Base-by-base conservation (phyloP, 805 yeast species). In the Candida andamanensis region DNA sequence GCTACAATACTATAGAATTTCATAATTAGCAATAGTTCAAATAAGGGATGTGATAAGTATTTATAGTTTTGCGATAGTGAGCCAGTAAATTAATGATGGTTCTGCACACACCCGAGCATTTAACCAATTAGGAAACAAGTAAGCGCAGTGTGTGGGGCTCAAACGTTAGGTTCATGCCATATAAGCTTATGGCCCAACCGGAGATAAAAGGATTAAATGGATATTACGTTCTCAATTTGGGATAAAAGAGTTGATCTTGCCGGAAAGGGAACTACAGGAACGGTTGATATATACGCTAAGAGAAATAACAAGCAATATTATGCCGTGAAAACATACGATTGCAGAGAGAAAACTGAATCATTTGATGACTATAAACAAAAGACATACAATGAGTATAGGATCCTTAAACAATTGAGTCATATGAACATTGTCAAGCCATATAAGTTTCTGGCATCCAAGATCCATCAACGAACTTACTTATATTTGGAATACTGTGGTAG, bases 311-410 rank as follows among this genome's bases (percentile, higher is more conserved):
- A 6, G 3, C 16, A 14, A 3, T 11, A 5, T 9, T 58, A 52
- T 34, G 82, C 77, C 0, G 56, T 75, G 3, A 76, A 77, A 46
- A 52, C 54, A 1, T 73, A 69, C 48, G 56, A 54, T 20, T 37
- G 51, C 2, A 55, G 48, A 30, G 78, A 72, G 33, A 33, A 37
- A 5, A 44, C 58, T 34, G 76, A 72, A 41, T 36, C 61, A 2
- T 54, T 52, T 21, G 24, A 39, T n/a, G 75, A 68, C 30, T 70
- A 66, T 40, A 42, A 46, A 9, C 41, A 32, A 2, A 42, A 74
- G n/a, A 61, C 65, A 0, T 36, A 46, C 6, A 55, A 51, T 31
- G 78, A 73, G 40, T 63, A 50, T 30, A 24, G 35, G 1, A 36
- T 65, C 3, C 53, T 69, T 7, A 20, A 28, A 4, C 20, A 46